Percentiles rank a stretch among this genome's conserved stretches.
phyloP scores from a whole-genome alignment of 2,329 filamentous ascomycete genomes.

The Pseudopyricularia javanii region DNA sequence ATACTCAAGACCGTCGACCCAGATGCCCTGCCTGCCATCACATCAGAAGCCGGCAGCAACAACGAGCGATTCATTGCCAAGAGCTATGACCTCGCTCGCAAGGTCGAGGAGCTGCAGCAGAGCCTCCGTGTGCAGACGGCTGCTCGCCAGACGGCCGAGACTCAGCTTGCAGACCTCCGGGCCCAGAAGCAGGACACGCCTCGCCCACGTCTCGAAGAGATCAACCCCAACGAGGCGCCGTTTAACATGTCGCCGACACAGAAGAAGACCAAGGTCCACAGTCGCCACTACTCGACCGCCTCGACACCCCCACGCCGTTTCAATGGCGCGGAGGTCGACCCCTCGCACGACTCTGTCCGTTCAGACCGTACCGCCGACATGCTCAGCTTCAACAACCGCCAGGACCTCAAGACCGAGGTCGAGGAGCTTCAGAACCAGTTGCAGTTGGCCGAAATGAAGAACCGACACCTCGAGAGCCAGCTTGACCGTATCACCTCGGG shows the following conservation, averaged over 20 bases:
- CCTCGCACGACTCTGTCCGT: slow-evolving; percentile 58
- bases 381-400: slow-evolving; percentile 70
- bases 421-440: slow-evolving; percentile 91
- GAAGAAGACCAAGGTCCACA: slow-evolving; percentile 40
- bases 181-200: slow-evolving; percentile 60
- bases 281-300: slow-evolving; percentile 55
- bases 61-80: slow-evolving; percentile 57
- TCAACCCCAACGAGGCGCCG: slow-evolving; percentile 70
- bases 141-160: slow-evolving; percentile 69
- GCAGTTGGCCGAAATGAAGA: slow-evolving; percentile 90
- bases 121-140: slow-evolving; percentile 75
- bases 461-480: slow-evolving; percentile 81
- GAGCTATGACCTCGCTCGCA: slow-evolving; percentile 74
- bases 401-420: slow-evolving; percentile 82
- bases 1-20: slow-evolving; percentile 79
- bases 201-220: slow-evolving; percentile 73
- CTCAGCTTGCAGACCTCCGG: slow-evolving; percentile 67
- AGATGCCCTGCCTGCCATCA: slow-evolving; percentile 21
- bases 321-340: slow-evolving; percentile 39
- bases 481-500: slow-evolving; percentile 56
- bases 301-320: slow-evolving; percentile 63
- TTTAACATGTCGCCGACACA: slow-evolving; percentile 62
- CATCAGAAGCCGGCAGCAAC: neutral
- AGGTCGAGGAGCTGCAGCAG: slow-evolving; percentile 80
- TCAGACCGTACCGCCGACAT: slow-evolving; percentile 82